Evolutionary conservation across 1,284 basidiomycete genomes (phyloP).

Genomic region (Cryptococcus sp.): DNA sequence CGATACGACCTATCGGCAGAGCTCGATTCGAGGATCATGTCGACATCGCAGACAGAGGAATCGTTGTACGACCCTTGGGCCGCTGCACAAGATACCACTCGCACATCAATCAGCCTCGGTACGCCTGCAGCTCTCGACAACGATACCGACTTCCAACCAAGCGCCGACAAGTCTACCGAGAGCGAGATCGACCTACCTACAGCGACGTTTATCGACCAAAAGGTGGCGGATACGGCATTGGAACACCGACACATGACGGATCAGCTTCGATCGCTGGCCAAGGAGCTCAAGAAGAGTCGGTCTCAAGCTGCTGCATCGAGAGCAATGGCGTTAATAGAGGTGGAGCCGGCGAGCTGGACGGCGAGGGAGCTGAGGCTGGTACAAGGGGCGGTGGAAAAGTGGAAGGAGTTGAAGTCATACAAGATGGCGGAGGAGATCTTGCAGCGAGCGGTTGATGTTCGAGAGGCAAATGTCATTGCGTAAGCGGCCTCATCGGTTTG

Average conservation of each 20-base stretch:
- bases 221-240: slow-evolving; percentile 73
- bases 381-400: slow-evolving; percentile 70
- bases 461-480: slow-evolving; percentile 94
- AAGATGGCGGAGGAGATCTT: slow-evolving; percentile 88
- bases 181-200: slow-evolving; percentile 5
- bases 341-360: slow-evolving; percentile 73
- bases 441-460: slow-evolving; percentile 76
- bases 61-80: slow-evolving; percentile 52
- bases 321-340: slow-evolving; percentile 54
- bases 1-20: slow-evolving; percentile 32
- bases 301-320: slow-evolving; percentile 69
- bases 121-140: slow-evolving; percentile 19
- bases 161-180: slow-evolving; percentile 15
- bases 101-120: slow-evolving; percentile 21
- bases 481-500: slow-evolving; percentile 39
- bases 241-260: slow-evolving; percentile 89
- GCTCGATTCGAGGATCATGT: slow-evolving; percentile 26
- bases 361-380: slow-evolving; percentile 74
- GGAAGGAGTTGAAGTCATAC: slow-evolving; percentile 76
- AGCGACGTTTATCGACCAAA: neutral
- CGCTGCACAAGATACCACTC: slow-evolving; percentile 50
- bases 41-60: slow-evolving; percentile 30
- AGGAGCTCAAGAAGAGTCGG: slow-evolving; percentile 73
- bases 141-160: slow-evolving; percentile 9
- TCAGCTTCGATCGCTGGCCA: slow-evolving; percentile 71